These are phyloP conservation scores for Myxozyma kluyveri DNA, from an alignment of 805 yeast genomes.

Conservation along the genomic window DNA sequence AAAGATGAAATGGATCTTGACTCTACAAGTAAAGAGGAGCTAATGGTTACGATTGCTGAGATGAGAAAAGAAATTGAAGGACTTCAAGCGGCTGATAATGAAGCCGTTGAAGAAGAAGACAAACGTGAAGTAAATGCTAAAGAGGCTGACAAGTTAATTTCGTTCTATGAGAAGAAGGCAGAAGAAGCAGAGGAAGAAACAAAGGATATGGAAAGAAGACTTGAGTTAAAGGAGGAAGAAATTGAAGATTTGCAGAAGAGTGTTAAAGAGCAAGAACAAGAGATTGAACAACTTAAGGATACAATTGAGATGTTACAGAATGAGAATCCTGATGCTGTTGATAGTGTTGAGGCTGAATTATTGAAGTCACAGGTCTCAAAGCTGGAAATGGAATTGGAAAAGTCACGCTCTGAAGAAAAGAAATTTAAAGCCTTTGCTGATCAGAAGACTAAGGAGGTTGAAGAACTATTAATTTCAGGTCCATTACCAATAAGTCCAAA, in stretches of 20 bases:
- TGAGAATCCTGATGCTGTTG: too few species aligned
- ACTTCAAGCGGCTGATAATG: conserved; percentile 13
- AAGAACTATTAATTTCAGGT: background rate
- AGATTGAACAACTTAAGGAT: background rate
- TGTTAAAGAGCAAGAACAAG: background rate
- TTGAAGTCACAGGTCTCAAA: background rate
- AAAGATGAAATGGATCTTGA: too few species aligned
- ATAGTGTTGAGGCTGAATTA: background rate
- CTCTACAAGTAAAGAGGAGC: conserved; percentile 10
- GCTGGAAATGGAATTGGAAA: background rate
- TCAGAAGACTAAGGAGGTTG: background rate
- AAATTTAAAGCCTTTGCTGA: background rate
- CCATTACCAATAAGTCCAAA: background rate
- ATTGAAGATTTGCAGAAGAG: conserved; percentile 1
- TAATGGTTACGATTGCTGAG: conserved; percentile 4
- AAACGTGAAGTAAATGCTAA: conserved; percentile 8
- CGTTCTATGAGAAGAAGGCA: conserved; percentile 1
- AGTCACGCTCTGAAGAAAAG: background rate
- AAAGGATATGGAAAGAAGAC: background rate
- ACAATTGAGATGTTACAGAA: too few species aligned
- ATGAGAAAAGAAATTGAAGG: conserved; percentile 4
- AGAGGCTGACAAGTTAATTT: background rate
- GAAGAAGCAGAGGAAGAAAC: conserved; percentile 3
- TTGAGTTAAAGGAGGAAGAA: background rate
- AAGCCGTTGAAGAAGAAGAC: conserved; percentile 16